Conservation (phyloP, 176 grass and related monocot species). For the Lolium multiflorum region DNA sequence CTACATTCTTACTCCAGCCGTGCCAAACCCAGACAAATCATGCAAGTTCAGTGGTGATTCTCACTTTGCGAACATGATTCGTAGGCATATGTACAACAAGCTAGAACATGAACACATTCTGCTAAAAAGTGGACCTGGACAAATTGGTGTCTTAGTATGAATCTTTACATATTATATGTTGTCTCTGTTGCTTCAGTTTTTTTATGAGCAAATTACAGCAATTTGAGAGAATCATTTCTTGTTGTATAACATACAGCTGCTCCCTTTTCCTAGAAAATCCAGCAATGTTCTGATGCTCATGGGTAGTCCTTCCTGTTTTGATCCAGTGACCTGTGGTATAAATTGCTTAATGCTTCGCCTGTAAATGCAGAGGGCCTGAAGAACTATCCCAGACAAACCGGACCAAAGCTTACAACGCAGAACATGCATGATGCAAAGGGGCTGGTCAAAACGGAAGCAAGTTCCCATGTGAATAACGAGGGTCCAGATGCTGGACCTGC, state of each 20-base stretch:
- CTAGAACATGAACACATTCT: not conserved
- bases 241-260: not conserved
- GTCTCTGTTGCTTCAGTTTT: not conserved
- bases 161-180: not conserved
- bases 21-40: not conserved
- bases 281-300: conserved; percentile 23
- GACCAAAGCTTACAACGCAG: conserved; percentile 50
- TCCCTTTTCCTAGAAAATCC: not conserved
- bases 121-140: not conserved
- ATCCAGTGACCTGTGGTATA: not conserved
- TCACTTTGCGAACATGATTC: conserved; percentile 7
- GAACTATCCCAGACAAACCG: conserved; percentile 64
- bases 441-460: conserved; percentile 46
- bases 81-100: not conserved
- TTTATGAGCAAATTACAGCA: conserved; percentile 2
- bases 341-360: conserved; percentile 41
- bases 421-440: conserved; percentile 60
- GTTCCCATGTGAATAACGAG: conserved; percentile 49
- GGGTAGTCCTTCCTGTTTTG: not conserved
- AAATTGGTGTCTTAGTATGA: not conserved
- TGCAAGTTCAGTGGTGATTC: not conserved
- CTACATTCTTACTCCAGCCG: not conserved
- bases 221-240: not conserved
- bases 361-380: conserved; percentile 76
- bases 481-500: conserved; percentile 15